Evolutionary conservation across 352 stramenopile species (phyloP), one percentile per base, ranked within the genome.

Genomic region (Bremia lactucae): DNA sequence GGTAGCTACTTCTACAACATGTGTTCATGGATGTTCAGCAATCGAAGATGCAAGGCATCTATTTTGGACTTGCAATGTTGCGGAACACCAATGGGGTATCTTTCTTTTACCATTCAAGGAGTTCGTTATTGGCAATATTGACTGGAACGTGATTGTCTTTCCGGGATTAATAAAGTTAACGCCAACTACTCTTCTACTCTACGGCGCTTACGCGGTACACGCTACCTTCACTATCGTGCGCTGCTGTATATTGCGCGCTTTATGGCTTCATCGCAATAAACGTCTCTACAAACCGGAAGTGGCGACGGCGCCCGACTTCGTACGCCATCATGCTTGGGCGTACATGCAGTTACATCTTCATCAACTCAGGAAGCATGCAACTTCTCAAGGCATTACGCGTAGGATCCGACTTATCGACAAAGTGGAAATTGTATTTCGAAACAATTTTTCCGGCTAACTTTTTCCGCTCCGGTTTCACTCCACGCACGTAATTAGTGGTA

Each of bases 181-280:
- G 15, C 28, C 1, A 16, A 33, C 6, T 4, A 15, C 11, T 33
- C n/a, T 13, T 4, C 10, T 4, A 33, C 8, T 16, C 14, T 40
- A 18, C 18, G 18, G 35, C 16, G 11, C 14, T 6, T 34, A 40
- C 31, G 44, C 18, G 26, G 2, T 45, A 28, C 20, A 23, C 29
- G 26, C 28, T 15, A 13, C 4, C 28, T 28, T 45, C 22, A 36
- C 19, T 25, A 45, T 40, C 11, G 13, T 52, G 11, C 43, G 34
- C 0, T 50, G 33, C 10, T 44, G 34, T 33, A 21, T 45, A 9
- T 14, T 52, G 4, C 29, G 36, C 1, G 26, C 37, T 20, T 22
- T 46, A n/a, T 52, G 28, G 35, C 44, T 44, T 13, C 25, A 45
- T 21, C 18, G 25, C 2, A 43, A 43, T 24, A 43, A 50, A 10